These are phyloP conservation scores for Hyaloscypha finlandica DNA, from an alignment of 495 filamentous ascomycete genomes.

Conservation along the genomic window DNA sequence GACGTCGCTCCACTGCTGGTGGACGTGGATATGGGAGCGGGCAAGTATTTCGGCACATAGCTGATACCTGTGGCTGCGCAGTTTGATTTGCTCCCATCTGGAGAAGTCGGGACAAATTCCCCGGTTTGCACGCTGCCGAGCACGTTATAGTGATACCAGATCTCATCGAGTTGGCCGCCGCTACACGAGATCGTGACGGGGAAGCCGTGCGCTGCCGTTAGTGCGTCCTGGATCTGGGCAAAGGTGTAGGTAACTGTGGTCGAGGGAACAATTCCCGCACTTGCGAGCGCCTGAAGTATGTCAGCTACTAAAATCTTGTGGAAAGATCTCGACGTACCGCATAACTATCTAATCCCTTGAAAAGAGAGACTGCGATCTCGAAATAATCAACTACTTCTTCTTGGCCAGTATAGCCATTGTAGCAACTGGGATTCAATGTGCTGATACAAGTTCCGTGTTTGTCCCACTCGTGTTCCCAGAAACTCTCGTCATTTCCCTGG, in stretches of 20 bases:
- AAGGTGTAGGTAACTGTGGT: conserved; percentile 57
- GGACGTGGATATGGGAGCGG: background rate
- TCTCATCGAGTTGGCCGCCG: conserved; percentile 57
- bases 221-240: conserved; percentile 55
- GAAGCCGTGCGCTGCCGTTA: conserved; percentile 54
- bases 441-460: conserved; percentile 67
- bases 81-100: conserved; percentile 62
- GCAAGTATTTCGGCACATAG: conserved; percentile 60
- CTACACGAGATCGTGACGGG: conserved; percentile 60
- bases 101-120: conserved; percentile 58
- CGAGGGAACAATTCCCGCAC: conserved; percentile 50
- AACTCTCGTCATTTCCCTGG: conserved; percentile 43
- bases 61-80: conserved; percentile 58
- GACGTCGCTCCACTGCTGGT: conserved; percentile 14
- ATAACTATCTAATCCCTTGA: conserved; percentile 62
- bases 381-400: conserved; percentile 54
- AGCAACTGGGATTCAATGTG: conserved; percentile 64
- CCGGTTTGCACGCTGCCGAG: conserved; percentile 63
- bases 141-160: conserved; percentile 74
- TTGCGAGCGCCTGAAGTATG: background rate
- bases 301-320: too few relatives aligned
- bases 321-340: background rate
- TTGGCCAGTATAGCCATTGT: conserved; percentile 53
- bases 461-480: conserved; percentile 77
- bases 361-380: conserved; percentile 48